Evolutionary conservation across 2,329 filamentous ascomycete species (phyloP).

Genomic region (Trichoderma sp.): DNA sequence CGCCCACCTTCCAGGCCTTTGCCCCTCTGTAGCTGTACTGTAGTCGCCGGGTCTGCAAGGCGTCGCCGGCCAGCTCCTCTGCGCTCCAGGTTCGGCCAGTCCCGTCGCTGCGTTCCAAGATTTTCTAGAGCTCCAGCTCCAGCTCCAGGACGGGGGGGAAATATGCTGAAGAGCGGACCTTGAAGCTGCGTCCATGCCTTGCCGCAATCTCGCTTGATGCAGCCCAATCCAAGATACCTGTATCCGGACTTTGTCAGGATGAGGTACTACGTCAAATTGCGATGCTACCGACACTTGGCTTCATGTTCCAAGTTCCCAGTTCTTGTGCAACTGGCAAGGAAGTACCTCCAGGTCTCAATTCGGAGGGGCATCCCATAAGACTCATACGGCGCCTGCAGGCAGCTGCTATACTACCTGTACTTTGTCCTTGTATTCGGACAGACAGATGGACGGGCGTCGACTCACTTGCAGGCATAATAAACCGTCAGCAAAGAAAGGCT

Average conservation of each 20-base stretch:
- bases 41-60: constrained; percentile 27
- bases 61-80: constrained; percentile 14
- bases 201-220: constrained; percentile 29
- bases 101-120: not conserved
- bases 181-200: constrained; percentile 26
- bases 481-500: too few relatives aligned
- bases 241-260: not conserved
- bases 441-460: too few relatives aligned
- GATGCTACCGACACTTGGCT: not conserved
- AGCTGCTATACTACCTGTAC: too few relatives aligned
- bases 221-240: constrained; percentile 22
- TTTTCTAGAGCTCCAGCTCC: constrained; percentile 1
- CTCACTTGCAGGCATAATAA: too few relatives aligned
- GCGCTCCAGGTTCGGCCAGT: constrained; percentile 12
- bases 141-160: constrained; percentile 26
- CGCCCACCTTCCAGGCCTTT: not conserved
- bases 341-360: too few relatives aligned
- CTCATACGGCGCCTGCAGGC: too few relatives aligned
- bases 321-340: too few relatives aligned
- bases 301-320: not conserved
- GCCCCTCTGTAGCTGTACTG: constrained; percentile 33
- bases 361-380: too few relatives aligned
- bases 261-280: not conserved
- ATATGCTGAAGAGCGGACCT: constrained; percentile 27
- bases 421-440: too few relatives aligned